Percentiles rank a stretch among this genome's conserved stretches.
These are phyloP conservation scores for Piloderma croceum DNA, from an alignment of 768 basidiomycete species.

Conservation along the genomic window DNA sequence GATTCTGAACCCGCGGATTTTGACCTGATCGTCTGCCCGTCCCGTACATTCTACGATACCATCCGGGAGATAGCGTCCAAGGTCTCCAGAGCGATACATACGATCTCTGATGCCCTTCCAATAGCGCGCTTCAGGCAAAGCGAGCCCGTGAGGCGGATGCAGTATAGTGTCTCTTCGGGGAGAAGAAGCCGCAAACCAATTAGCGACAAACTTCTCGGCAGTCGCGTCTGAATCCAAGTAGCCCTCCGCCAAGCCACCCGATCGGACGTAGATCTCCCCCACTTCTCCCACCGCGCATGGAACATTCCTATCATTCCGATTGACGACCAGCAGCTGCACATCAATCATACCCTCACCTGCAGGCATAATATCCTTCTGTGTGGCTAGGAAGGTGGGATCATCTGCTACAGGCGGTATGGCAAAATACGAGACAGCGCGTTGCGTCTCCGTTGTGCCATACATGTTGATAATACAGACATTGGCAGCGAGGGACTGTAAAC, in stretches of 20 bases:
- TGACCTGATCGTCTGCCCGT: constrained; percentile 97
- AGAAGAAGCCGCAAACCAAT: constrained; percentile 72
- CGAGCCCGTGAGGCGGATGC: constrained; percentile 47
- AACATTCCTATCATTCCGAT: constrained; percentile 76
- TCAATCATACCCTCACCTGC: constrained; percentile 97
- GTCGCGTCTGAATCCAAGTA: constrained; percentile 83
- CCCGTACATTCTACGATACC: constrained; percentile 96
- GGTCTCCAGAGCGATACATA: constrained; percentile 97
- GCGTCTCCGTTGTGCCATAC: constrained; percentile 99
- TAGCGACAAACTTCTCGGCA: constrained; percentile 85
- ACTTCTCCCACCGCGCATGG: constrained; percentile 94
- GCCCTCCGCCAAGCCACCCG: constrained; percentile 91
- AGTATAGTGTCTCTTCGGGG: constrained; percentile 67
- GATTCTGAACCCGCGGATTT: constrained; percentile 98
- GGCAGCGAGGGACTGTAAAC: constrained; percentile 85
- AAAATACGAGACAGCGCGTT: constrained; percentile 97
- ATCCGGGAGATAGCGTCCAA: constrained; percentile 88
- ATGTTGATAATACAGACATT: constrained; percentile 98
- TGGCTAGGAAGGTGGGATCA: constrained; percentile 87
- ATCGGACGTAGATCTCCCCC: constrained; percentile 97
- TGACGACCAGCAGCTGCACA: constrained; percentile 94
- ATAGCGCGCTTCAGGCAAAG: constrained; percentile 68
- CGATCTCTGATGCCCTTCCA: constrained; percentile 97
- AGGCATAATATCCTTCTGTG: constrained; percentile 96
- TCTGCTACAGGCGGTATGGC: constrained; percentile 77